Evolutionary conservation across 345 rosid genomes (phyloP), one percentile per base, ranked within the genome.

Genomic region (Acer campestre): DNA sequence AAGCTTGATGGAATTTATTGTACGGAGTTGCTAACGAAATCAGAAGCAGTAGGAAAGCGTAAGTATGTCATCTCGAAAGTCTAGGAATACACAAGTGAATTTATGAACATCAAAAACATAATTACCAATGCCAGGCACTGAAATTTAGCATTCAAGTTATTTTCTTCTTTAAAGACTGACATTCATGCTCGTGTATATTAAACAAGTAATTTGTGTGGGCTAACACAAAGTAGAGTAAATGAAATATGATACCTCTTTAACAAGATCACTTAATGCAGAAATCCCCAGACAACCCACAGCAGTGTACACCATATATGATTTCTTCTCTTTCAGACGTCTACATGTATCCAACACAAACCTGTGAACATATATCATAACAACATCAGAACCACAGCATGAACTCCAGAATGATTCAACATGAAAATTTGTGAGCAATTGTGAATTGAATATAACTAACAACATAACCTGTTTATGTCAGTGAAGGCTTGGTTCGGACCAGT

Each of bases 251-350:
- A 95, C 99, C 99, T 96, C 97, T 61, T 78, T 89, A 82, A 93
- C 82, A 23, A 96, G 77, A 85, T 93, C 96, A 74, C 82, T 80
- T n/a, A 95, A 56, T 0, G 94, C 95, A 71, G 94, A 70, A 80
- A 92, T 77, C 64, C 99, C 99, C 59, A 96, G 84, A 84, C 93
- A 91, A 65, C 98, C 97, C 29, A 92, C 95, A 61, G 99, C 98
- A 56, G 92, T 87, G 77, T 90, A 92, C 13, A 92, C 88, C 99
- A 93, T 86, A 86, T 96, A 96, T 3, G 99, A 91, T 84, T 96
- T 96, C 89, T 79, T 96, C 81, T 96, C 99, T 76, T 86, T 96
- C 73, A 96, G 81, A 67, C 88, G 86, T 80, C 90, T 87, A 81
- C 99, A 96, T 4, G 91, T 88, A 78, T 92, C 94, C 46, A 88